phyloP scores from a whole-genome alignment of 164 flowering plant genomes.

The Chimonanthus praecox region DNA sequence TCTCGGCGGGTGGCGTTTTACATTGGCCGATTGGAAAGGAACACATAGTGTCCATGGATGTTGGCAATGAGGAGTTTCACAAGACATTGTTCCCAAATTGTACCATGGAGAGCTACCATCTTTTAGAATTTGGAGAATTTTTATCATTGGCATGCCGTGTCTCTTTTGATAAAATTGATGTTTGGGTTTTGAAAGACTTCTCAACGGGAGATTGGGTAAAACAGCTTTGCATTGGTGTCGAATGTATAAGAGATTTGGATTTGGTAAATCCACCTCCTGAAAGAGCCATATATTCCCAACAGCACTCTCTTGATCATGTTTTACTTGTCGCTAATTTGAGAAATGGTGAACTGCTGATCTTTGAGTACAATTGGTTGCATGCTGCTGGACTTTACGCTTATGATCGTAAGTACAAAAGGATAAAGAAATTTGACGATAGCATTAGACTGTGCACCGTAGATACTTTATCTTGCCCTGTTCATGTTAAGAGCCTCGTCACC shows the following conservation, averaged over 20 bases:
- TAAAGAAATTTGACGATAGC: background rate
- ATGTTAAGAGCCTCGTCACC: background rate
- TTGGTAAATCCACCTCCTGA: background rate
- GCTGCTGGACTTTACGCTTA: background rate
- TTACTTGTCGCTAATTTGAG: background rate
- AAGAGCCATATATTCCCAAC: background rate
- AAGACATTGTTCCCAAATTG: background rate
- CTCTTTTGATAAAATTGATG: background rate
- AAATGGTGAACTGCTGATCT: background rate
- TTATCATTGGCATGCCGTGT: background rate
- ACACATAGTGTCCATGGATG: background rate
- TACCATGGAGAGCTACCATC: background rate
- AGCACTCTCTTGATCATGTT: background rate
- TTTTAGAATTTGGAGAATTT: background rate
- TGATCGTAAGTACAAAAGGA: background rate
- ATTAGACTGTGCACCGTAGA: background rate
- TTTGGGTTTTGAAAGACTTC: background rate
- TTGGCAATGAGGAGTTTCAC: constrained; percentile 3
- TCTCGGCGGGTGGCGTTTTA: background rate
- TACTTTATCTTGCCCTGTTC: background rate
- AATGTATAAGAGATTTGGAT: background rate
- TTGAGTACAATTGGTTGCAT: background rate
- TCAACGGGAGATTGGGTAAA: background rate
- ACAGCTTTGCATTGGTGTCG: constrained; percentile 1
- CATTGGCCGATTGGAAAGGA: background rate